Percentiles rank a stretch among this genome's conserved stretches.
These are phyloP conservation scores for Umbilicaria muhlenbergii DNA, from an alignment of 495 filamentous ascomycete genomes.

Conservation along the genomic window DNA sequence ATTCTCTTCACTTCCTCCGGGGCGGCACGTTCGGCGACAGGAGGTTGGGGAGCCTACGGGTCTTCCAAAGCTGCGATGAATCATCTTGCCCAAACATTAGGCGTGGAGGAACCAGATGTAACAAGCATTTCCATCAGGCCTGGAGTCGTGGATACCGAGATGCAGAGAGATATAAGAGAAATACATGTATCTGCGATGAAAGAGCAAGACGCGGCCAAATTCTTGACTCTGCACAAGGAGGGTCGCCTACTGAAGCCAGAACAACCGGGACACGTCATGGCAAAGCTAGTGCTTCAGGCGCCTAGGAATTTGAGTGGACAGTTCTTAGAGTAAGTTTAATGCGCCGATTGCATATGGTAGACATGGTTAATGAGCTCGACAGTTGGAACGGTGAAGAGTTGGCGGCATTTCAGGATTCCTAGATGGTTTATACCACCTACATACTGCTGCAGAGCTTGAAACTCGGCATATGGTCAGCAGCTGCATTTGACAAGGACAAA, in stretches of 20 bases:
- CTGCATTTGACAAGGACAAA: neutral
- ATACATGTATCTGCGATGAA: conserved; percentile 50
- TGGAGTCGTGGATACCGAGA: conserved; percentile 81
- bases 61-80: conserved; percentile 82
- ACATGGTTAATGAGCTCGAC: conserved; percentile 22
- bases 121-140: conserved; percentile 59
- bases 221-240: conserved; percentile 45
- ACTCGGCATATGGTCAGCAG: neutral
- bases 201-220: conserved; percentile 47
- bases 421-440: conserved; percentile 14
- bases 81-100: conserved; percentile 57
- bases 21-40: conserved; percentile 50
- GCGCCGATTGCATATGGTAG: neutral
- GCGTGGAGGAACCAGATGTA: conserved; percentile 65
- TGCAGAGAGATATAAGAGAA: conserved; percentile 74
- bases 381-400: conserved; percentile 62
- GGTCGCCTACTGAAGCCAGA: conserved; percentile 66
- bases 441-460: conserved; percentile 13
- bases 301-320: conserved; percentile 54
- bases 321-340: conserved; percentile 53
- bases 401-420: conserved; percentile 39
- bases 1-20: conserved; percentile 67
- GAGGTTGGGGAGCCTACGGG: conserved; percentile 68
- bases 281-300: conserved; percentile 50
- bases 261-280: conserved; percentile 75